Evolutionary conservation across 108 stramenopile species (phyloP).

Genomic region (Conticribra weissflogii): DNA sequence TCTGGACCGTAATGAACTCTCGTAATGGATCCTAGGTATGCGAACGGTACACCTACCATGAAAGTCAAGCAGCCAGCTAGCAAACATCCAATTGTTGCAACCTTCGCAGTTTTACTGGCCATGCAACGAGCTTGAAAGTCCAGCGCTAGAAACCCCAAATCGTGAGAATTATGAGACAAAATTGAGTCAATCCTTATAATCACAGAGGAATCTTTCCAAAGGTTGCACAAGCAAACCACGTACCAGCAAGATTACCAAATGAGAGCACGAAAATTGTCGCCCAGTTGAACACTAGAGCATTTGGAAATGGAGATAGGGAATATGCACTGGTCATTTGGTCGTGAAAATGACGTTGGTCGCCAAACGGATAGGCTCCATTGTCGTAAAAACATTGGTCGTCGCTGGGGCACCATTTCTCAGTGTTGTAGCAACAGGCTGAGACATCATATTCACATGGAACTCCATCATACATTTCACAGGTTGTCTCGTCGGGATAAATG

Average conservation of each 20-base stretch:
- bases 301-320: constrained; percentile 69
- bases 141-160: constrained; percentile 60
- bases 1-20: constrained; percentile 68
- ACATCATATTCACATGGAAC: constrained; percentile 52
- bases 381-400: constrained; percentile 46
- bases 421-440: constrained; percentile 73
- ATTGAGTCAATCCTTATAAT: not conserved
- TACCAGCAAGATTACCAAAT: constrained; percentile 76
- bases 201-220: too few relatives aligned
- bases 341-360: constrained; percentile 58
- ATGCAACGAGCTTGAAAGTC: constrained; percentile 88
- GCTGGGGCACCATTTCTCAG: constrained; percentile 57
- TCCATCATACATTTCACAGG: constrained; percentile 75
- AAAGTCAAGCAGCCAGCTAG: constrained; percentile 71
- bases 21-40: constrained; percentile 75
- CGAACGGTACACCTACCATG: constrained; percentile 73
- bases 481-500: constrained; percentile 67
- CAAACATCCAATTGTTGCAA: constrained; percentile 62
- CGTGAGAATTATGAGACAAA: not conserved
- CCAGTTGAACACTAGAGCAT: constrained; percentile 76
- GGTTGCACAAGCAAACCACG: too few relatives aligned
- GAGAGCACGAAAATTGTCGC: constrained; percentile 78
- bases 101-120: constrained; percentile 71
- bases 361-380: constrained; percentile 83
- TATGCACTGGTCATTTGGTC: constrained; percentile 58